These are phyloP conservation scores for Nakazawaea ambrosiae DNA, from an alignment of 805 yeast species.

Conservation along the genomic window DNA sequence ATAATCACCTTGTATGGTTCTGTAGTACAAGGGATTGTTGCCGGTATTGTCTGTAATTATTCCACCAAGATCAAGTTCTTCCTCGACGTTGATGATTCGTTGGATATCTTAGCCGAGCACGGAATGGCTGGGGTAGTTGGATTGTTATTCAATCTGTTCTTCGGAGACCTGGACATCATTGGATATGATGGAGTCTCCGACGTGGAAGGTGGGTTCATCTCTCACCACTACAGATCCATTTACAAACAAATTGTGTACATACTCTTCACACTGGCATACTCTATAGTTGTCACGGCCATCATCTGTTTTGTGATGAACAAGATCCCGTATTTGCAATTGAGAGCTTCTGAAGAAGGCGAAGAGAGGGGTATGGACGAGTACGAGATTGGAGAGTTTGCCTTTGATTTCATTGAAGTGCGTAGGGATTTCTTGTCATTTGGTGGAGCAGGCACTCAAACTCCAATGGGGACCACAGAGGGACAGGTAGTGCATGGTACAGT, in stretches of 20 bases:
- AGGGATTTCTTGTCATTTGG: conserved; percentile 70
- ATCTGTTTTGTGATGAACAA: conserved; percentile 67
- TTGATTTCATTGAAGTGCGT: conserved; percentile 94
- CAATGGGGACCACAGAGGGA: neutral
- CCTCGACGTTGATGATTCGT: conserved; percentile 79
- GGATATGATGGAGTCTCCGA: conserved; percentile 80
- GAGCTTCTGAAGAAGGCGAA: conserved; percentile 82
- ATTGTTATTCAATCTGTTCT: conserved; percentile 77
- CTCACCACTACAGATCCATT: conserved; percentile 85
- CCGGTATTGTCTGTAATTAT: conserved; percentile 84
- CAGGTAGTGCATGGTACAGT: conserved; percentile 6
- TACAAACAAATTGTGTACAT: conserved; percentile 85
- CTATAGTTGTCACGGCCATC: conserved; percentile 68
- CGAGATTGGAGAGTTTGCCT: conserved; percentile 98
- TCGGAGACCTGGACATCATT: conserved; percentile 81
- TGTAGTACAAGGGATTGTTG: conserved; percentile 69
- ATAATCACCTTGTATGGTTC: conserved; percentile 89
- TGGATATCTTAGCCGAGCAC: conserved; percentile 98
- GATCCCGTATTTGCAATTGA: conserved; percentile 75
- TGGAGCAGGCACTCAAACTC: neutral
- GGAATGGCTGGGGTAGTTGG: conserved; percentile 95
- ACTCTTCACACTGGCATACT: conserved; percentile 67
- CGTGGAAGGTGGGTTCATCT: conserved; percentile 88
- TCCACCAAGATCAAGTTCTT: conserved; percentile 82
- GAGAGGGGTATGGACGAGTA: conserved; percentile 90